Conservation (phyloP, 2,329 filamentous ascomycete species). For the Botrytis aclada region DNA sequence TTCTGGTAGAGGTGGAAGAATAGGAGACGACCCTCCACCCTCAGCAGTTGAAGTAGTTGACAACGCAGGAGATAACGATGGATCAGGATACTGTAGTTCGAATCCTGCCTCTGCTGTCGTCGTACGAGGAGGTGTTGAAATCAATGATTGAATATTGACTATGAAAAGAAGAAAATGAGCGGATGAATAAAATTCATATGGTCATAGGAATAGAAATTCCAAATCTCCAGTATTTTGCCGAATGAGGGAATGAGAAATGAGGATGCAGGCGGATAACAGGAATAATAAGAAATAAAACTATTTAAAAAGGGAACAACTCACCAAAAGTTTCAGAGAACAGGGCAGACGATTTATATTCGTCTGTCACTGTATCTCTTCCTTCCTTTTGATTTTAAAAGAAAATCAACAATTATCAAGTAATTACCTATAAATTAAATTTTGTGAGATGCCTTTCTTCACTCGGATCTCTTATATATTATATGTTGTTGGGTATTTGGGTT, state of each 20-base stretch:
- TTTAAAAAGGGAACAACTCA: conserved; percentile 9
- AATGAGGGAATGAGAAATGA: not conserved
- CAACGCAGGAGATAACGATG: conserved; percentile 56
- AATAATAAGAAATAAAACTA: conserved; percentile 1
- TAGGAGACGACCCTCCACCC: conserved; percentile 55
- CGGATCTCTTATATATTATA: not conserved
- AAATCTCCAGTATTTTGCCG: conserved; percentile 15
- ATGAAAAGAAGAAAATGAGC: not conserved
- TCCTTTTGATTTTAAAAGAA: not conserved
- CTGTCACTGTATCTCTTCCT: conserved; percentile 51
- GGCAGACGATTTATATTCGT: conserved; percentile 58
- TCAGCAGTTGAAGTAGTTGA: conserved; percentile 62
- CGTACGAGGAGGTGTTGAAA: conserved; percentile 53
- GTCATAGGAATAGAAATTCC: not conserved
- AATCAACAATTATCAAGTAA: not conserved
- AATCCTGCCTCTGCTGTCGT: conserved; percentile 58
- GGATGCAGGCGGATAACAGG: conserved; percentile 10
- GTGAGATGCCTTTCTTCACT: not conserved
- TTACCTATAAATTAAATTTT: not conserved
- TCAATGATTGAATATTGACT: conserved; percentile 32
- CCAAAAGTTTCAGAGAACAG: conserved; percentile 47
- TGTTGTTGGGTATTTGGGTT: not conserved
- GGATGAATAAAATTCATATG: not conserved
- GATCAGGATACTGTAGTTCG: conserved; percentile 22
- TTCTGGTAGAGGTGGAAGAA: conserved; percentile 56